Base-by-base conservation (phyloP, 768 basidiomycete genomes). In the Calocera viscosa region DNA sequence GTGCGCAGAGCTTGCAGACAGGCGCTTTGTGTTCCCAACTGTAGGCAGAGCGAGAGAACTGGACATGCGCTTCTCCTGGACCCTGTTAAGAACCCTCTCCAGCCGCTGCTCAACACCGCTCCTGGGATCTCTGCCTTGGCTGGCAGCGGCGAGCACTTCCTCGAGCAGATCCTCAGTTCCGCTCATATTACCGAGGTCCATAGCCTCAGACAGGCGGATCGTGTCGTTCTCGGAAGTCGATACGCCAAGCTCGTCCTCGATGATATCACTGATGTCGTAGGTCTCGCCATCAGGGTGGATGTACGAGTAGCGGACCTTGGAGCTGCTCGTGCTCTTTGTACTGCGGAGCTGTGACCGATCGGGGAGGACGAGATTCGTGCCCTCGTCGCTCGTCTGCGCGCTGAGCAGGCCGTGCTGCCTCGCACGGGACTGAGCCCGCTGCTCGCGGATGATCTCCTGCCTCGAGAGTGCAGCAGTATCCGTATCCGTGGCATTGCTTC, bases 401-500 rank as follows among this genome's bases (percentile, higher is more conserved):
- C 89, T 89, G 28, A 96, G 84, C 30, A 95, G 87, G 8, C 88
- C 88, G 40, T 89, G 82, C 72, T 89, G 94, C 68, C 86, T 94
- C 0, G 93, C 94, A 12, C 91, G 83, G 7, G 83, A 86, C 0
- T 87, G 90, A 0, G 89, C 90, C 3, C 94, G 85, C 73, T 97
- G 95, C 3, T 93, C 93, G 14, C 90, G 91, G 67, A 97, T 96
- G 72, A 96, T 89, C 71, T 96, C 93, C 69, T 91, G 90, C 26
- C 87, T 83, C 1, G 91, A 90, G 69, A 77, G 26, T n/a, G 67
- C 63, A 12, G 64, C 49, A 8, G 67, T 65, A 47, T 68, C 65
- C 63, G 69, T 32, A 30, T 40, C 26, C 49, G 66, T 66, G 30
- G 34, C 64, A 32, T 66, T 64, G 43, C 64, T 65, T n/a, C 43